These are phyloP conservation scores for Hypoxylon cercidicola DNA, from an alignment of 495 filamentous ascomycete genomes.

Conservation along the genomic window DNA sequence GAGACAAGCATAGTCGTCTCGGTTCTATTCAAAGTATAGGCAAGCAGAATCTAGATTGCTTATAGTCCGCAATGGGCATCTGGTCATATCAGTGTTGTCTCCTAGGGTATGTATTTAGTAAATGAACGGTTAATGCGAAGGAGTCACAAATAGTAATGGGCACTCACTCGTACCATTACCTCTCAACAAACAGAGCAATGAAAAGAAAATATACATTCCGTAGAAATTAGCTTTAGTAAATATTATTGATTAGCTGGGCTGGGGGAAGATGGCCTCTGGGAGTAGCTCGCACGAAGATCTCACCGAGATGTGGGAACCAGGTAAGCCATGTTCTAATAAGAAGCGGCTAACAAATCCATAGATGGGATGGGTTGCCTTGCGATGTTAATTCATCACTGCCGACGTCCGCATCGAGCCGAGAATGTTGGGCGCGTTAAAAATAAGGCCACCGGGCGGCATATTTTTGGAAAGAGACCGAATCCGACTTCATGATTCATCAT, in stretches of 20 bases:
- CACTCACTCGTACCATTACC: not conserved
- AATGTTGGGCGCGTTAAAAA: slow-evolving; percentile 13
- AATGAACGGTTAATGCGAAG: not conserved
- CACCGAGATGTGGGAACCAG: not conserved
- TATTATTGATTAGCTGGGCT: not conserved
- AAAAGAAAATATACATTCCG: not conserved
- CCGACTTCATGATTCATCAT: slow-evolving; percentile 33
- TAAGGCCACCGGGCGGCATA: not conserved
- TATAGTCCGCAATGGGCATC: not conserved
- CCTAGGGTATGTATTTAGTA: too few species aligned
- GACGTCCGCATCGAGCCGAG: slow-evolving; percentile 13
- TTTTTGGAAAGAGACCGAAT: not conserved
- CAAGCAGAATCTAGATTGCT: not conserved
- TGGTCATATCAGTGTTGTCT: not conserved
- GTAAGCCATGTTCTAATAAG: too few species aligned
- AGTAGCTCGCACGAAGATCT: slow-evolving; percentile 3
- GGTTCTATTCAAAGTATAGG: not conserved
- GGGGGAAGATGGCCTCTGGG: too few species aligned
- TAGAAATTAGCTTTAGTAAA: not conserved
- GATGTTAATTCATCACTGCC: slow-evolving; percentile 6
- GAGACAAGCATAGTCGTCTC: not conserved
- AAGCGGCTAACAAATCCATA: too few species aligned
- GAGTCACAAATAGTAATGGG: not conserved
- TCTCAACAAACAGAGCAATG: not conserved
- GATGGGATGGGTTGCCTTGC: not conserved